These are phyloP conservation scores for Schizonepeta tenuifolia DNA, from an alignment of 257 asterid genomes.

Conservation along the genomic window DNA sequence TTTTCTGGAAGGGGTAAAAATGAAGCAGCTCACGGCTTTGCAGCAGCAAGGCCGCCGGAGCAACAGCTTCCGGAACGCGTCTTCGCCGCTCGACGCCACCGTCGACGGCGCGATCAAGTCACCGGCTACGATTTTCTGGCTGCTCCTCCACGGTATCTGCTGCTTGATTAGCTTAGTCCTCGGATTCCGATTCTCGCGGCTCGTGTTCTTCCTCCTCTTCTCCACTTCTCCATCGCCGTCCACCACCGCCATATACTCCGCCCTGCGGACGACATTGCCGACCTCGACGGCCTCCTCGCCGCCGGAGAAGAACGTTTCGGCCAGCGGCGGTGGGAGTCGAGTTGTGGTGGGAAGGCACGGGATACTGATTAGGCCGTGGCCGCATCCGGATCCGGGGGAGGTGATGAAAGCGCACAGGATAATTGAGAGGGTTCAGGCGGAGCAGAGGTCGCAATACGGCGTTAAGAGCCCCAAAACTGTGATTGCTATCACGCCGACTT, in stretches of 20 bases:
- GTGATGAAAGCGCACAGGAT: conserved; percentile 89
- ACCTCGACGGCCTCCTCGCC: conserved; percentile 32
- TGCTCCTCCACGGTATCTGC: conserved; percentile 72
- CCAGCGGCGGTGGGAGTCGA: conserved; percentile 46
- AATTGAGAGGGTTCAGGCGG: conserved; percentile 85
- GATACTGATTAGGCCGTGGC: conserved; percentile 95
- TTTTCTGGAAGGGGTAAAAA: conserved; percentile 27
- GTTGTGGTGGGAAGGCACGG: conserved; percentile 99
- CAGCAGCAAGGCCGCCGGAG: conserved; percentile 91
- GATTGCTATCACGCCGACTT: conserved; percentile 87
- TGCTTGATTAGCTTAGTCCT: conserved; percentile 86
- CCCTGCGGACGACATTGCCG: conserved; percentile 20
- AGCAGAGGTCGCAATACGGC: conserved; percentile 85
- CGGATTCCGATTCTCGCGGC: conserved; percentile 93
- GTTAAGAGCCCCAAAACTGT: conserved; percentile 75
- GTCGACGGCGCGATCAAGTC: conserved; percentile 70
- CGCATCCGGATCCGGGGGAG: conserved; percentile 96
- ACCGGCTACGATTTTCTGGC: conserved; percentile 81
- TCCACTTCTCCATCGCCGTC: conserved; percentile 55
- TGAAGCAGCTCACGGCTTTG: conserved; percentile 84
- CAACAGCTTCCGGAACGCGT: conserved; percentile 67
- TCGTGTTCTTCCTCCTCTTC: conserved; percentile 72
- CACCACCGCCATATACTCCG: conserved; percentile 48
- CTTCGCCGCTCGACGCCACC: conserved; percentile 67
- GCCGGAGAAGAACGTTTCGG: conserved; percentile 44